phyloP scores from a whole-genome alignment of 257 asterid species.

The Echium plantagineum region DNA sequence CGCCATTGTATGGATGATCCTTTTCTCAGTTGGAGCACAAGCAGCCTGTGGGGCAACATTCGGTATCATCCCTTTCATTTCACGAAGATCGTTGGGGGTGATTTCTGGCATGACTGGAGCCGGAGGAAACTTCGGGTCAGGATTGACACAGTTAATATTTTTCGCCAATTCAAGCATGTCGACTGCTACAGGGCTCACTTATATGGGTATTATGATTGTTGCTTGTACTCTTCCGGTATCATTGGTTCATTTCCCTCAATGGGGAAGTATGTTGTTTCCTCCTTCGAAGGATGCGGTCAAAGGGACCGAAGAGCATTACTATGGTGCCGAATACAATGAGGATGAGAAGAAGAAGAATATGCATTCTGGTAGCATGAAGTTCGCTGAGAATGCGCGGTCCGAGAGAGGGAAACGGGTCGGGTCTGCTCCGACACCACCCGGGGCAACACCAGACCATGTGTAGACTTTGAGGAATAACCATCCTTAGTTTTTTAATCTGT shows the following conservation, averaged over 20 bases:
- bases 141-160: slow-evolving; percentile 28
- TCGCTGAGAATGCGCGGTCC: slow-evolving; percentile 23
- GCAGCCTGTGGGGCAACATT: slow-evolving; percentile 18
- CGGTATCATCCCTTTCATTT: slow-evolving; percentile 22
- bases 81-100: slow-evolving; percentile 30
- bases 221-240: slow-evolving; percentile 19
- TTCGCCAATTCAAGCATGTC: slow-evolving; percentile 20
- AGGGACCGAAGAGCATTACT: slow-evolving; percentile 22
- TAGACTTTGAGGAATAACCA: too few species aligned
- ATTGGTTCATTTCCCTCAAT: slow-evolving; percentile 29
- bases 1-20: slow-evolving; percentile 31
- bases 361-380: slow-evolving; percentile 22
- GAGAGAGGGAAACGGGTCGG: too few species aligned
- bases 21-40: slow-evolving; percentile 31
- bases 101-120: slow-evolving; percentile 41
- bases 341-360: slow-evolving; percentile 19
- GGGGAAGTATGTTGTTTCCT: slow-evolving; percentile 41
- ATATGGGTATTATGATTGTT: slow-evolving; percentile 21
- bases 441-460: too few species aligned
- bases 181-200: slow-evolving; percentile 18
- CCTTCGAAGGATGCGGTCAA: slow-evolving; percentile 12
- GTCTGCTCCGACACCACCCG: too few species aligned
- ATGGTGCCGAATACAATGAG: slow-evolving; percentile 13
- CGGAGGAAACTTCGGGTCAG: slow-evolving; percentile 38
- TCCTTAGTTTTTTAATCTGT: too few species aligned